These are phyloP conservation scores for Penicillium goetzii DNA, from an alignment of 495 filamentous ascomycete genomes.

Conservation along the genomic window DNA sequence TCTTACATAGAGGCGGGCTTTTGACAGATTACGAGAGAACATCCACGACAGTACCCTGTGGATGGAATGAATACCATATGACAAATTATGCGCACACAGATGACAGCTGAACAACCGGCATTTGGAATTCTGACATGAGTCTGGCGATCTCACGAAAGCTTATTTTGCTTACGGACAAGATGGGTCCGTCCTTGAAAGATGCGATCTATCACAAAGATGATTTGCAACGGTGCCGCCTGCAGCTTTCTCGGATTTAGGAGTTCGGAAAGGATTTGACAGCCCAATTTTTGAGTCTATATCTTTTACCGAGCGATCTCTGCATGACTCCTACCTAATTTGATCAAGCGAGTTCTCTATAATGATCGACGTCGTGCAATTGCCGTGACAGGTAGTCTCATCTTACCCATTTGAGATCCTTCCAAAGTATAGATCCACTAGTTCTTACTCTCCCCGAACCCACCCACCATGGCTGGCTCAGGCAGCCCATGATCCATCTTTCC, in stretches of 20 bases:
- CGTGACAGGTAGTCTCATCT: constrained; percentile 5
- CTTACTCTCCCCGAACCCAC: neutral
- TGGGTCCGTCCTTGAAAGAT: neutral
- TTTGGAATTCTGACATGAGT: neutral
- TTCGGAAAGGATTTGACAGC: constrained; percentile 19
- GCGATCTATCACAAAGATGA: constrained; percentile 32
- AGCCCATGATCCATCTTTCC: neutral
- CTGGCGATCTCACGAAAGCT: neutral
- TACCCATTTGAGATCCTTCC: constrained; percentile 2
- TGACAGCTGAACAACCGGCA: constrained; percentile 9
- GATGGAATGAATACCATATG: neutral
- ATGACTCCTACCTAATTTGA: constrained; percentile 1
- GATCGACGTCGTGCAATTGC: constrained; percentile 2
- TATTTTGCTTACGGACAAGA: neutral
- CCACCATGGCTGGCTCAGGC: neutral
- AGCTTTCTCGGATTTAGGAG: constrained; percentile 1
- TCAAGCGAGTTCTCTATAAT: neutral
- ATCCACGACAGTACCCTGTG: neutral
- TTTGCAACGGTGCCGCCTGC: constrained; percentile 30
- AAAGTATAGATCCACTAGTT: neutral
- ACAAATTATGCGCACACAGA: neutral
- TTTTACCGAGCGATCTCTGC: constrained; percentile 13
- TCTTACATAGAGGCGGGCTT: constrained; percentile 20
- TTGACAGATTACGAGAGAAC: constrained; percentile 5
- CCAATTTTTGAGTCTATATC: constrained; percentile 13